Evolutionary conservation across 495 filamentous ascomycete species (phyloP).

Genomic region (Lasiosphaeria miniovina): DNA sequence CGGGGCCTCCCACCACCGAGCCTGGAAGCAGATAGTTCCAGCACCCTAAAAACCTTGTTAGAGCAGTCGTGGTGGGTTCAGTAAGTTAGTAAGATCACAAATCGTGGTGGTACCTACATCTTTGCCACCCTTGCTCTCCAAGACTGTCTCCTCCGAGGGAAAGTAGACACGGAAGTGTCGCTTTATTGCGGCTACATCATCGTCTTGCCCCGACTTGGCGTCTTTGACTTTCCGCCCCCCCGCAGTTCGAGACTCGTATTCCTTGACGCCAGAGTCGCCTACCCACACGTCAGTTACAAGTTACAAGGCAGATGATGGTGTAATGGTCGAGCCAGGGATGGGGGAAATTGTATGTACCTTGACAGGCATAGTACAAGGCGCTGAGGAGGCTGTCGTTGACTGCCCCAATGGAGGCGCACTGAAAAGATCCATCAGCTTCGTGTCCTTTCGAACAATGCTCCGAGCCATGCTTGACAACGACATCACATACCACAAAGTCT

Average conservation of each 20-base stretch:
- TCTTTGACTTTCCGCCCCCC: slow-evolving; percentile 27
- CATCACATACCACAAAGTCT: slow-evolving; percentile 54
- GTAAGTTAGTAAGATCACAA: not conserved
- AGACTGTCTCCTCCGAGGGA: slow-evolving; percentile 72
- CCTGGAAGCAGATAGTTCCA: slow-evolving; percentile 78
- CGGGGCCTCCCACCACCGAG: slow-evolving; percentile 60
- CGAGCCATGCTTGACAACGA: not conserved
- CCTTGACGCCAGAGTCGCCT: slow-evolving; percentile 60
- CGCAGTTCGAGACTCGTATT: slow-evolving; percentile 48
- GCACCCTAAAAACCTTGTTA: slow-evolving; percentile 40
- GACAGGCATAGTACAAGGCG: slow-evolving; percentile 70
- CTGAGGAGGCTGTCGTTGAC: slow-evolving; percentile 65
- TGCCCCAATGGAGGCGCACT: slow-evolving; percentile 78
- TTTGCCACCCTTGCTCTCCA: slow-evolving; percentile 55
- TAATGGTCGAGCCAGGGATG: not conserved
- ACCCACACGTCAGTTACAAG: not conserved
- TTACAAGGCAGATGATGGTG: not conserved
- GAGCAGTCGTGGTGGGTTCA: not conserved
- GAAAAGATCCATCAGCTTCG: not conserved
- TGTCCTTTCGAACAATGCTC: slow-evolving; percentile 1
- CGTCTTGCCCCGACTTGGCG: slow-evolving; percentile 25
- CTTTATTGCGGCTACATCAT: slow-evolving; percentile 37
- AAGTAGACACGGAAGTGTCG: slow-evolving; percentile 73
- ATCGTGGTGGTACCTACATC: slow-evolving; percentile 30
- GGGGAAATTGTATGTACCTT: slow-evolving; percentile 48